Conservation (phyloP, 768 basidiomycete species). For the Galerina sulciceps region DNA sequence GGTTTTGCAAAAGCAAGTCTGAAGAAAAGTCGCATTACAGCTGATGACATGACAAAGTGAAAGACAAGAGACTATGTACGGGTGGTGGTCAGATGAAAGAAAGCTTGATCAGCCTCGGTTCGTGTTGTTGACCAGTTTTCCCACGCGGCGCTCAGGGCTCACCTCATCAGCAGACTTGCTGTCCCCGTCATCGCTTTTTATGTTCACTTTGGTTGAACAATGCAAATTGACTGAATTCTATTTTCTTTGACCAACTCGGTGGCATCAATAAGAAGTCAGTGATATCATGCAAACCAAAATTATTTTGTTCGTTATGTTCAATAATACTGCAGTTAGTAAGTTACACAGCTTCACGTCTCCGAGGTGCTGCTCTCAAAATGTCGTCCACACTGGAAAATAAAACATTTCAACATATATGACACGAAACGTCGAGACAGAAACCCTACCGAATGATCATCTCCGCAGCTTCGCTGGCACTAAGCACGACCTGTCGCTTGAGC, state of each 20-base stretch:
- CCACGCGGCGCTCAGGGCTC: too few species aligned
- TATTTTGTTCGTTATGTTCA: background rate
- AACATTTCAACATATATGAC: background rate
- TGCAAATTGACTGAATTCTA: too few species aligned
- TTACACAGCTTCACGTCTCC: slow-evolving; percentile 82
- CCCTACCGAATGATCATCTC: slow-evolving; percentile 96
- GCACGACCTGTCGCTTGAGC: slow-evolving; percentile 92
- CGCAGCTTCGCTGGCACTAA: slow-evolving; percentile 93
- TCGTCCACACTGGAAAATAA: slow-evolving; percentile 75
- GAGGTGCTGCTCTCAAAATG: slow-evolving; percentile 83
- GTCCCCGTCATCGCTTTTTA: too few species aligned
- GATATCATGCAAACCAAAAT: too few species aligned
- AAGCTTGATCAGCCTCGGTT: background rate
- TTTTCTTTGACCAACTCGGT: too few species aligned
- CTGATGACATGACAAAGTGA: slow-evolving; percentile 10
- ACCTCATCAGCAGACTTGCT: too few species aligned
- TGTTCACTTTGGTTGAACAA: too few species aligned
- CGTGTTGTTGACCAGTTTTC: too few species aligned
- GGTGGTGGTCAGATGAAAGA: background rate
- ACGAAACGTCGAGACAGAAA: slow-evolving; percentile 11
- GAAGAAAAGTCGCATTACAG: background rate
- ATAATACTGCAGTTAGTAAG: background rate
- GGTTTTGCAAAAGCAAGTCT: background rate
- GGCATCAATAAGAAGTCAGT: too few species aligned
- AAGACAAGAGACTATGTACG: slow-evolving; percentile 1